Evolutionary conservation across 305 asterid genomes (phyloP).

Genomic region (Fraxinus nigra): DNA sequence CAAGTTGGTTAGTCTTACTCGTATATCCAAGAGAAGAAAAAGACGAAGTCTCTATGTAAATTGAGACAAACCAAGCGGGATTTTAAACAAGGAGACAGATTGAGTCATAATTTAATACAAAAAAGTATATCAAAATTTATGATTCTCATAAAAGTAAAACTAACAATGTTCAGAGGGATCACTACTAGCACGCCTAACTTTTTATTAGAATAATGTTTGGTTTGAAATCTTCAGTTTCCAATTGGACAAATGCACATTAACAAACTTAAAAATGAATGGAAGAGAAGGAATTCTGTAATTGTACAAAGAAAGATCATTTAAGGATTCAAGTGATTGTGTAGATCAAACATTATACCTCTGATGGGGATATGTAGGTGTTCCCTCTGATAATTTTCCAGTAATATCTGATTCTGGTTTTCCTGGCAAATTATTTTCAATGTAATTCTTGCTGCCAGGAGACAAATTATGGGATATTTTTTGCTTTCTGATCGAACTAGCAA

Average conservation of each 20-base stretch:
- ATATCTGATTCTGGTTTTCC: constrained; percentile 30
- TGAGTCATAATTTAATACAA: neutral
- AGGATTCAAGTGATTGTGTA: neutral
- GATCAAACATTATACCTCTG: constrained; percentile 29
- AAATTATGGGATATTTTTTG: constrained; percentile 23
- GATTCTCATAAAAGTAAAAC: neutral
- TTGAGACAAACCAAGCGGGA: neutral
- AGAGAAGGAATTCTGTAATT: neutral
- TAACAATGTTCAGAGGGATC: neutral
- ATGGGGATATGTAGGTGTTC: constrained; percentile 19
- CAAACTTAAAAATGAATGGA: neutral
- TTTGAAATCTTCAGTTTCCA: neutral
- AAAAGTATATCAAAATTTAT: neutral
- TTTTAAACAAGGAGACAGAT: neutral
- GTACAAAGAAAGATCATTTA: neutral
- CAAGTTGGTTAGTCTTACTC: neutral
- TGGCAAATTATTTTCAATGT: constrained; percentile 20
- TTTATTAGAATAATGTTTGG: neutral
- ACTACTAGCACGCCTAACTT: neutral
- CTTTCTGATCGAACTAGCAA: constrained; percentile 29
- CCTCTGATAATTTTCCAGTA: constrained; percentile 33
- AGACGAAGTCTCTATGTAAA: neutral
- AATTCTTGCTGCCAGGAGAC: constrained; percentile 23
- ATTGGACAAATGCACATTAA: constrained; percentile 5
- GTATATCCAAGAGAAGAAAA: neutral